Evolutionary conservation across 1,284 basidiomycete genomes (phyloP).

Genomic region (Ustilago tritici): DNA sequence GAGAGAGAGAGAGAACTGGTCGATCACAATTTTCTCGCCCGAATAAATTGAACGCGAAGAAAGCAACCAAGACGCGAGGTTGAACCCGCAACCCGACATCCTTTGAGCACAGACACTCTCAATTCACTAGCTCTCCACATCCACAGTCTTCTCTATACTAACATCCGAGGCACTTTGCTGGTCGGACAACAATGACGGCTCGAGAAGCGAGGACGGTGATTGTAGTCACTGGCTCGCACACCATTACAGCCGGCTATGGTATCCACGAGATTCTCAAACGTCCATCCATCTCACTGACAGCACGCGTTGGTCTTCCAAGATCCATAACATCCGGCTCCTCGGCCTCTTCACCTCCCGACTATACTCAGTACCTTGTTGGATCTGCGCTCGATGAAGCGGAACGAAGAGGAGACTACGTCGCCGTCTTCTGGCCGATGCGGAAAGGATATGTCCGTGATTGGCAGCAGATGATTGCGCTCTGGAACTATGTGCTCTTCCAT

Average conservation of each 20-base stretch:
- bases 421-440: constrained; percentile 85
- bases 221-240: constrained; percentile 81
- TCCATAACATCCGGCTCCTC: constrained; percentile 31
- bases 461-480: constrained; percentile 89
- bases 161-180: neutral
- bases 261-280: constrained; percentile 82
- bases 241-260: constrained; percentile 81
- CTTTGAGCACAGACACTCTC: constrained; percentile 29
- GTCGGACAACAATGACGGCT: constrained; percentile 59
- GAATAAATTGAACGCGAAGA: constrained; percentile 35
- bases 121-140: neutral
- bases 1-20: neutral
- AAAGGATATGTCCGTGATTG: constrained; percentile 82
- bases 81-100: constrained; percentile 12
- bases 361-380: constrained; percentile 82
- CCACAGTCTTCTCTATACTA: neutral
- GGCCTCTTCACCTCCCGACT: constrained; percentile 29
- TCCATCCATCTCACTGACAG: constrained; percentile 75
- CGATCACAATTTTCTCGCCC: constrained; percentile 50
- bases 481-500: constrained; percentile 86
- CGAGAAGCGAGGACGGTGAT: constrained; percentile 85
- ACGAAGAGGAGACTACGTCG: constrained; percentile 78
- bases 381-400: constrained; percentile 82
- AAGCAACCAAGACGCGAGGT: constrained; percentile 18
- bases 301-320: constrained; percentile 43